Base-by-base conservation (phyloP, 805 yeast genomes). In the Lipomyces spencermartinsiae region DNA sequence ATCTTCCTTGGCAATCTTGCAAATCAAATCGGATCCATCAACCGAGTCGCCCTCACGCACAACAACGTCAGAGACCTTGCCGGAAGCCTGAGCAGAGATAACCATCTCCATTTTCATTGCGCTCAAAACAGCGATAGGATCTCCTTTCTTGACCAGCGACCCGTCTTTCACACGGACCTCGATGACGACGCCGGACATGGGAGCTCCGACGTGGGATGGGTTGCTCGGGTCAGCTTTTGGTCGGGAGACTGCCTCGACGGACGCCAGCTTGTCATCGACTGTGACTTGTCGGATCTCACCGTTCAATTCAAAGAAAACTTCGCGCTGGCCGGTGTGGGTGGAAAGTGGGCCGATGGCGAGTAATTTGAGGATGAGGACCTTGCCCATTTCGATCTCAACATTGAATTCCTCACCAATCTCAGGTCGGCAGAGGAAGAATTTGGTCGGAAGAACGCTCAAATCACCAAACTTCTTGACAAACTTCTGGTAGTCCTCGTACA, bases 41-140 rank as follows among this genome's bases (percentile, higher is more conserved):
- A 95, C 98, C 62, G 94, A 89, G 76, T 95, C 99, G 74, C 97
- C 97, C 78, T 92, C 96, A 80, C 89, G 89, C 72, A 92, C 90
- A 60, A 84, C 79, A 25, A 95, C 85, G 29, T 89, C 92, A 59
- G 89, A 88, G 70, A 95, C 87, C 77, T 85, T 87, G 79, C 99
- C 99, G 67, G 89, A 85, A 68, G 87, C 90, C 64, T 97, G 97
- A 29, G 99, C 94, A 78, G 92, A 87, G 75, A 94, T 93, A 62
- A 95, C 97, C 98, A 95, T 95, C 84, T 95, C 99, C 99, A 94
- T 94, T 87, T 94, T 94, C 99, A 94, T 94, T 72, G 99, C 99
- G 78, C 94, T 88, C 78, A 94, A 85, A 33, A 94, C 97, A 70
- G 97, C 96, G 72, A 94, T 80, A 43, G 97, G 93, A 78, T 94